Evolutionary conservation across 208 protist genomes (phyloP).

Genomic region (Wallacemonas sp.): DNA sequence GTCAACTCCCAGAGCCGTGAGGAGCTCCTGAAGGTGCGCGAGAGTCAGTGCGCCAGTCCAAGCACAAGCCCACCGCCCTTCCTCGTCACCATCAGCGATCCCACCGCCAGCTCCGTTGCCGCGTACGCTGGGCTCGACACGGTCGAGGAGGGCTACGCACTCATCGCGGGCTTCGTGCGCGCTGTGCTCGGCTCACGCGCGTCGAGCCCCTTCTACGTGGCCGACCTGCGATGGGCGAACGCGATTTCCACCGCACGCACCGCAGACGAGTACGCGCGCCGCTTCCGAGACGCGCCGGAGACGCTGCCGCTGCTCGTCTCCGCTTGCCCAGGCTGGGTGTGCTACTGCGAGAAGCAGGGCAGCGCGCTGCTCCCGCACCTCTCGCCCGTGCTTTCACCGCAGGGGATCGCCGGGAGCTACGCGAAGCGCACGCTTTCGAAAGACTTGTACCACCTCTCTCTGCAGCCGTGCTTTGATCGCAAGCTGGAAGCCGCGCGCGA

Average conservation of each 20-base stretch:
- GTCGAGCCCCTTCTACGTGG: conserved; percentile 45
- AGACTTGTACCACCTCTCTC: conserved; percentile 90
- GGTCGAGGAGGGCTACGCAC: conserved; percentile 32
- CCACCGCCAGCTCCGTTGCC: conserved; percentile 91
- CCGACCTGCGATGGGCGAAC: conserved; percentile 80
- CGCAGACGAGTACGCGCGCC: conserved; percentile 75
- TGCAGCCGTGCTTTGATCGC: conserved; percentile 99
- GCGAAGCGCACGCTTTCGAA: conserved; percentile 54
- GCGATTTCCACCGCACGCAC: conserved; percentile 79
- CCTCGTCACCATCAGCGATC: conserved; percentile 93
- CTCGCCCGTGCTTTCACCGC: conserved; percentile 93
- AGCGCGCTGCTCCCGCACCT: conserved; percentile 92
- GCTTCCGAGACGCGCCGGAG: conserved; percentile 17
- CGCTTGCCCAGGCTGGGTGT: conserved; percentile 97
- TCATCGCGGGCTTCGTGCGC: conserved; percentile 82
- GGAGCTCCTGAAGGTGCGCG: conserved; percentile 35
- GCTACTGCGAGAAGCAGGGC: conserved; percentile 98
- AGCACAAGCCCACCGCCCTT: conserved; percentile 27
- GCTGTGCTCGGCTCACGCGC: conserved; percentile 1
- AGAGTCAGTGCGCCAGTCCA: not conserved
- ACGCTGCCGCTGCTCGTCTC: conserved; percentile 93
- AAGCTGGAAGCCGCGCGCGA: conserved; percentile 97
- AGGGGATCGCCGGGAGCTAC: conserved; percentile 96
- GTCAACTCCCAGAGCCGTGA: conserved; percentile 77
- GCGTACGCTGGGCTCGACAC: conserved; percentile 57